Base-by-base conservation (phyloP, 495 filamentous ascomycete genomes). In the Hyaloscypha hepaticicola region DNA sequence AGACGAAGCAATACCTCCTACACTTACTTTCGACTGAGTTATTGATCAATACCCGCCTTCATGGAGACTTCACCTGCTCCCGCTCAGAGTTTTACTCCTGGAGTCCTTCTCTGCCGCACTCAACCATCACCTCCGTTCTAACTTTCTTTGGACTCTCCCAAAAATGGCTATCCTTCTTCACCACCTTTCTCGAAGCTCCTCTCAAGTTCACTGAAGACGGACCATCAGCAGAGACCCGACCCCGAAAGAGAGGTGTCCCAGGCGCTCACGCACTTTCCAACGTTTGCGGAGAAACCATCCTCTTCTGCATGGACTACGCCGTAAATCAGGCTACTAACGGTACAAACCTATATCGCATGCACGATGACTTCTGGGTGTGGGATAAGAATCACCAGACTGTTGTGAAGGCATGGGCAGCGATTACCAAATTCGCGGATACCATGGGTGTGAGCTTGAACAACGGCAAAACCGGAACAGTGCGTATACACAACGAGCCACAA, bases 321-420 rank as follows among this genome's bases (percentile, higher is more conserved):
- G 80, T 90, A 49, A 90, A 90, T 61, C 83, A 88, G 61, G 70
- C 70, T 9, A 81, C 87, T 0, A 70, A 83, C 6, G 75, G 83
- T 4, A 72, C 76, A 6, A 76, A 82, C 33, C 72, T 90, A 16
- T 88, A 86, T 65, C 85, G 87, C 7, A 77, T 89, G 38, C 82
- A 88, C 63, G 87, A 89, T 67, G 87, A 90, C 68, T 83, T 90
- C 64, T 90, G 88, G 88, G 82, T 90, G 66, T 90, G 87, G 87
- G 80, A 81, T 26, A 67, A 71, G 14, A 73, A 82, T 7, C 81
- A 85, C 28, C 64, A 77, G 5, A 78, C 74, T 6, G 85, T 84
- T 51, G 78, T 78, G 34, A 81, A 77, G 53, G 87, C 84, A 1
- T 90, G 87, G 88, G 65, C 72, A 22, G 75, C 81, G 2, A 83